A percentile compares a stretch with the other conserved stretches of the same genome.
Conservation (phyloP, 1,139 yeast genomes). For the Groenewaldozyma auringiensis region DNA sequence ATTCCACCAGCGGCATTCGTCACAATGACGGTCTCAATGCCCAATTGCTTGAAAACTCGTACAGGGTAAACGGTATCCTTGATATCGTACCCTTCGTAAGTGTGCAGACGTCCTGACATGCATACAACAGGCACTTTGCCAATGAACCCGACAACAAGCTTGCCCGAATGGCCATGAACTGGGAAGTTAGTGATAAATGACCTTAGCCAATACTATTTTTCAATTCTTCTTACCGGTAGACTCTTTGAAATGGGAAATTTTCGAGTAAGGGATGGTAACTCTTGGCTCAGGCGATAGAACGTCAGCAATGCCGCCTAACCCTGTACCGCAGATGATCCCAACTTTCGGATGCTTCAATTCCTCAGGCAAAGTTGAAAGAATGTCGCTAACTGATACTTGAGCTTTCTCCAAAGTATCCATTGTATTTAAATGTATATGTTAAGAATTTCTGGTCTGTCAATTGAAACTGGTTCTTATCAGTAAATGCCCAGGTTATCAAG, state of each 20-base stretch:
- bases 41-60: slow-evolving; percentile 61
- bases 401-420: slow-evolving; percentile 15
- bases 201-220: too few species aligned
- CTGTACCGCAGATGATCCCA: slow-evolving; percentile 89
- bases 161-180: slow-evolving; percentile 86
- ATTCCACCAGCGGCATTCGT: slow-evolving; percentile 96
- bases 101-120: slow-evolving; percentile 89
- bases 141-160: slow-evolving; percentile 68
- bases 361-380: slow-evolving; percentile 22
- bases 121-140: slow-evolving; percentile 80
- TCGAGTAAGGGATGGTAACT: slow-evolving; percentile 51
- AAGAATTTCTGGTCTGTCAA: too few species aligned
- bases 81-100: slow-evolving; percentile 82
- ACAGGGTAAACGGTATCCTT: slow-evolving; percentile 81
- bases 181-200: background rate
- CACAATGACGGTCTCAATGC: slow-evolving; percentile 53
- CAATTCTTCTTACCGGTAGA: slow-evolving; percentile 46
- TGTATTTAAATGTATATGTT: too few species aligned
- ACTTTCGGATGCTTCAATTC: slow-evolving; percentile 35
- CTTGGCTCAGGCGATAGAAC: slow-evolving; percentile 38
- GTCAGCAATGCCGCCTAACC: slow-evolving; percentile 77
- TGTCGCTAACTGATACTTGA: slow-evolving; percentile 20
- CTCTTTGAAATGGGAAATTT: slow-evolving; percentile 71
- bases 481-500: too few species aligned
- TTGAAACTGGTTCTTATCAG: too few species aligned